These are phyloP conservation scores for Termitomyces sp. DNA, from an alignment of 768 basidiomycete species.

Conservation along the genomic window DNA sequence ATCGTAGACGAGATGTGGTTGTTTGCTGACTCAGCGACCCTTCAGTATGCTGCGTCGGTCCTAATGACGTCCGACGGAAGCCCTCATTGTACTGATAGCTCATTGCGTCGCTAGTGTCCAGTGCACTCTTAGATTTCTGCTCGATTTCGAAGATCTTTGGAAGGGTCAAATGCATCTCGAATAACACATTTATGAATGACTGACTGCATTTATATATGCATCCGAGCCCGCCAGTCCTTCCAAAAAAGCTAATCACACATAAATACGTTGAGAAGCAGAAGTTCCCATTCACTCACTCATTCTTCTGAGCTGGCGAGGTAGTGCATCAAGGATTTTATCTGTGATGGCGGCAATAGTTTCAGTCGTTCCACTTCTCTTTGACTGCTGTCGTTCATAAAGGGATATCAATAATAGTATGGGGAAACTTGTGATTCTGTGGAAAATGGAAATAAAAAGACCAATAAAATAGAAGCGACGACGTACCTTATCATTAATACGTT, in stretches of 20 bases:
- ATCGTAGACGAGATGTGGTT: slow-evolving; percentile 29
- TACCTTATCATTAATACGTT: slow-evolving; percentile 88
- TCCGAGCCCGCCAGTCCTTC: slow-evolving; percentile 73
- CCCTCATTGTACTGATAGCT: slow-evolving; percentile 12
- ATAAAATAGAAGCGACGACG: background rate
- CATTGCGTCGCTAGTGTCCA: slow-evolving; percentile 42
- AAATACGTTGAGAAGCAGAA: background rate
- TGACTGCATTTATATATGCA: slow-evolving; percentile 70
- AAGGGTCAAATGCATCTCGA: background rate
- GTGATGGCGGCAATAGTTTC: slow-evolving; percentile 66
- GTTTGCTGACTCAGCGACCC: slow-evolving; percentile 6
- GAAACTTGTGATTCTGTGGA: slow-evolving; percentile 67
- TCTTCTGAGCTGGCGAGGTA: slow-evolving; percentile 73
- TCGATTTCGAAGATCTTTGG: slow-evolving; percentile 75
- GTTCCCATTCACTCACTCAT: slow-evolving; percentile 48
- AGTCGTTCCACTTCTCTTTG: slow-evolving; percentile 58
- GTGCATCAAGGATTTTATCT: slow-evolving; percentile 66
- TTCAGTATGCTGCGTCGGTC: slow-evolving; percentile 1
- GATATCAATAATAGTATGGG: slow-evolving; percentile 79
- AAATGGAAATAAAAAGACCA: background rate
- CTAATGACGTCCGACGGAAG: slow-evolving; percentile 14
- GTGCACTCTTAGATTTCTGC: slow-evolving; percentile 57
- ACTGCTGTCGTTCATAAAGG: slow-evolving; percentile 74
- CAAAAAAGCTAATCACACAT: slow-evolving; percentile 52
- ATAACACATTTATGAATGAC: slow-evolving; percentile 14